These are phyloP conservation scores for Bryopsis sp. DNA, from an alignment of 139 green algal species.

Conservation along the genomic window DNA sequence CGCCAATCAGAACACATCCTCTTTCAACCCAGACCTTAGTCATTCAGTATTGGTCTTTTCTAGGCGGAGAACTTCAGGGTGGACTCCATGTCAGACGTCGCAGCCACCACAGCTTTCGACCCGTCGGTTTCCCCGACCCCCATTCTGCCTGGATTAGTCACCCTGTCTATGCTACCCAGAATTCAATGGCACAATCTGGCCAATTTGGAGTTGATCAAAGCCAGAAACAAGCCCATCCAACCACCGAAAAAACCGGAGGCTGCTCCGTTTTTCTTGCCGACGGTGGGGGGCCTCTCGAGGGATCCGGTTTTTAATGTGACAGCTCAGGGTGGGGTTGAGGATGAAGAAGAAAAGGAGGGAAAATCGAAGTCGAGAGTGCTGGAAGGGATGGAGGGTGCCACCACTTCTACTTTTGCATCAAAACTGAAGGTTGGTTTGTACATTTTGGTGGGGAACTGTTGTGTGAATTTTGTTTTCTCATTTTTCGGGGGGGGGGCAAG, in stretches of 20 bases:
- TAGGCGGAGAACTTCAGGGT: too few species aligned
- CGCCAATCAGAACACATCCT: too few species aligned
- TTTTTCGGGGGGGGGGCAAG: too few species aligned
- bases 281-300: constrained; percentile 36
- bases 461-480: too few species aligned
- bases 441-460: too few species aligned
- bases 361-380: background rate
- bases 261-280: constrained; percentile 97
- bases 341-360: constrained; percentile 10
- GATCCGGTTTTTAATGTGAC: constrained; percentile 49
- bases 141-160: constrained; percentile 75
- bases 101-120: constrained; percentile 31
- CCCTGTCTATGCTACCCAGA: constrained; percentile 39
- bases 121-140: constrained; percentile 53
- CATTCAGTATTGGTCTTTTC: too few species aligned
- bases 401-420: too few species aligned
- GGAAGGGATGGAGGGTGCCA: background rate
- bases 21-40: too few species aligned
- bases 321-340: background rate
- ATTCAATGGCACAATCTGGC: constrained; percentile 83
- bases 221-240: constrained; percentile 76
- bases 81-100: too few species aligned
- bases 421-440: too few species aligned
- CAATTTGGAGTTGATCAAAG: constrained; percentile 86
- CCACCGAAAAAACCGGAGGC: constrained; percentile 83